Base-by-base conservation (phyloP, 1,139 yeast genomes). In the Eremothecium coryli region DNA sequence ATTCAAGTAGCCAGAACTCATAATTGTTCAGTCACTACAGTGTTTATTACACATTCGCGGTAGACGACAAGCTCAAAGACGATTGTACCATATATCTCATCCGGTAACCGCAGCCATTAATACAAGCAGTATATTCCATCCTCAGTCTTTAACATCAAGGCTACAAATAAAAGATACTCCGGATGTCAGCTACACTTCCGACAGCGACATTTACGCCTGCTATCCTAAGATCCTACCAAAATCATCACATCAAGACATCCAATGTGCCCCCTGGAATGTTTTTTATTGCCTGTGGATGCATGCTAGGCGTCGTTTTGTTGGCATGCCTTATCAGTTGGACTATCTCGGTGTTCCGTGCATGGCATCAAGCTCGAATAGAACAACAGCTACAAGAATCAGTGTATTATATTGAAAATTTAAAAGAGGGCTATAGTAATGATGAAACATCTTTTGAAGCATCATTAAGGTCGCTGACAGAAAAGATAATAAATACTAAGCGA, bases 211-310 rank as follows among this genome's bases (percentile, higher is more conserved):
- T 36, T 21, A 36, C 36, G 17, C 37, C 39, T n/a, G 14, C 10
- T 11, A 41, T 49, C 17, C 51, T 49, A 14, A 29, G 33, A 15
- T 33, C 50, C 16, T 61, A 58, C 30, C 49, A 50, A 35, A 79
- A 80, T 57, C 85, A 86, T 10, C 73, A 67, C 46, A 65, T 80
- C 29, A 48, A 63, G 16, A 59, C 64, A 24, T 61, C 71, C 21
- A 54, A 49, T 9, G 64, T 70, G 34, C 77, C 80, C 2, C 65
- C 68, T 36, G 90, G 90, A 2, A 76, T 88, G 2, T 82, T 80
- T 3, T 82, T 80, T 56, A 79, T 81, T 38, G 82, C 81, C 0
- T 77, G 79, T 29, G 93, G 90, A 1, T 66, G 76, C 26, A 64
- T 76, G 36, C 67, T 76, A 24, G 76, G 77, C 5, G 39, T 44